Evolutionary conservation across 2,329 filamentous ascomycete genomes (phyloP), one percentile per base, ranked within the genome.

Genomic region (Cladosporium cucumerinum): DNA sequence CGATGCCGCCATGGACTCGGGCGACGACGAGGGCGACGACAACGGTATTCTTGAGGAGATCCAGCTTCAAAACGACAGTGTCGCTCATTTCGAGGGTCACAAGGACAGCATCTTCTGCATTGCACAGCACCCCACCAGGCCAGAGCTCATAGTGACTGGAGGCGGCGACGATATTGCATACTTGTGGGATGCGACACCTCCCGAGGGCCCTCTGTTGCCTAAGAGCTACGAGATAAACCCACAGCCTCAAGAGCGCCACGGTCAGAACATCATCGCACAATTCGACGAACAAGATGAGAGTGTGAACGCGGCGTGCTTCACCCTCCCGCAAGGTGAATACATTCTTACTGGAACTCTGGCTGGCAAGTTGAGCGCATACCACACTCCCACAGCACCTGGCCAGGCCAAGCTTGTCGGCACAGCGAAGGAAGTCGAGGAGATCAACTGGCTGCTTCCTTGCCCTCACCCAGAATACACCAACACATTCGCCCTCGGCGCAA

Each of bases 91-190:
- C 75, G 95, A 98, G 81, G 79, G 81, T 39, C 92, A 97, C 81
- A 90, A 88, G 71, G 93, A 97, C 84, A 93, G 90, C 66, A 90
- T 99, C 74, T 99, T 97, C 82, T 88, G 91, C 79, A 95, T 99
- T 76, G 92, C 94, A 21, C 92, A 97, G 76, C 95, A 99, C 77
- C 95, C 95, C 4, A 82, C 87, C 7, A 84, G 90, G 74, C 87
- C 89, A 6, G 84, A 88, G 23, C 87, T 98, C 66, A 83, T 98
- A 66, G 90, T 93, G 3, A 97, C 95, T 0, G 95, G 95, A 66
- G 95, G 93, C 69, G 89, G 89, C 39, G 89, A 91, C 72, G 95
- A 97, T 66, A 88, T 89, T 23, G 93, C 91, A 62, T 97, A 94
- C 80, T 85, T 99, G 16, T 88, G 96, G 76, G 91, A 97, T 77